Conservation (phyloP, 306 rosid species). For the Acacia confusa region DNA sequence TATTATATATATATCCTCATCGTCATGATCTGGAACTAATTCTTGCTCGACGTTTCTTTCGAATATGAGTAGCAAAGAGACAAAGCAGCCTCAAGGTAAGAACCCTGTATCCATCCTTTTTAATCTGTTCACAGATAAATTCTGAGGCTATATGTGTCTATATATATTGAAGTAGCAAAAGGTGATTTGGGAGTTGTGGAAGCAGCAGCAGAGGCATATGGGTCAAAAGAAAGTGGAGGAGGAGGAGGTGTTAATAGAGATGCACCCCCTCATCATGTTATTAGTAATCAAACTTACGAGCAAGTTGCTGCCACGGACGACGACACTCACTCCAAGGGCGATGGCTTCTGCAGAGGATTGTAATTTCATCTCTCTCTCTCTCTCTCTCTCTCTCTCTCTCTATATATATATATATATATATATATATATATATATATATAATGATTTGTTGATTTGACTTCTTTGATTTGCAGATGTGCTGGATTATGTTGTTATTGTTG, state of each 20-base stretch:
- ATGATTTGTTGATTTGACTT: background rate
- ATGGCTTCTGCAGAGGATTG: slow-evolving; percentile 57
- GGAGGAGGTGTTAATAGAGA: slow-evolving; percentile 28
- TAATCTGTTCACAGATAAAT: background rate
- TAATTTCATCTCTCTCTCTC: slow-evolving; percentile 16
- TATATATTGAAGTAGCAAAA: background rate
- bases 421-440: too few species aligned
- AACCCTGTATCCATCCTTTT: background rate
- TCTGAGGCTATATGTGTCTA: background rate
- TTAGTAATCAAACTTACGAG: background rate
- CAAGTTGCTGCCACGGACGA: slow-evolving; percentile 2
- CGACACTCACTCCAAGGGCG: slow-evolving; percentile 39
- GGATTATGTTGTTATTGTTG: slow-evolving; percentile 54
- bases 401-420: too few species aligned
- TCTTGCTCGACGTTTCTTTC: background rate
- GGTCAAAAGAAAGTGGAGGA: slow-evolving; percentile 28
- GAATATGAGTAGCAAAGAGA: slow-evolving; percentile 25
- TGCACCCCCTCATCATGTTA: slow-evolving; percentile 23
- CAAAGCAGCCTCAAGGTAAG: slow-evolving; percentile 35
- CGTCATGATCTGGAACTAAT: background rate
- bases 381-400: background rate
- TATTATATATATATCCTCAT: background rate
- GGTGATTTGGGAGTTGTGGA: background rate
- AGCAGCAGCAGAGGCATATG: slow-evolving; percentile 6
- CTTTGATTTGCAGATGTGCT: slow-evolving; percentile 35